Base-by-base conservation (phyloP, 352 stramenopile species). In the Phytophthora pinifolia region DNA sequence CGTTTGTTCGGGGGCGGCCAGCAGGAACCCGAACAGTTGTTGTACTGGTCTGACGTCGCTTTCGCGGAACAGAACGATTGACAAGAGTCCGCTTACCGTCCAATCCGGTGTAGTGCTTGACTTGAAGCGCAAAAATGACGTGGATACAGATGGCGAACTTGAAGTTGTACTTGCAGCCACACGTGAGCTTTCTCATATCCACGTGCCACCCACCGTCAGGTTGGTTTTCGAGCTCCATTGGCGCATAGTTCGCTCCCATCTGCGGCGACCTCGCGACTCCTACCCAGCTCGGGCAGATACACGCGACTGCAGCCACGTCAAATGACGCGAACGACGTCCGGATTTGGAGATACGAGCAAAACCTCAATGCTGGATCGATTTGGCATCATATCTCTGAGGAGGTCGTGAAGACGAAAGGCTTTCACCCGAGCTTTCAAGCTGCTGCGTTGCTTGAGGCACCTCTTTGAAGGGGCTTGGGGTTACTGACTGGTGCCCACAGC, bases 161-260 rank as follows among this genome's bases (percentile, higher is more conserved):
- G 49, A 58, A 44, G 38, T 58, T n/a, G n/a, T 58, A 44, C 50
- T 45, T 58, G 20, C 50, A 45, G 15, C 30, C 50, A 38, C 31
- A 58, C 15, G 50, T 22, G 6, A 34, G 33, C 20, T 9, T 42
- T 9, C 13, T 30, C 15, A 45, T 36, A 35, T 44, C 39, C 1
- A 50, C 39, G 10, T 18, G 6, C 30, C 18, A 50, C 2, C 50
- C 31, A 37, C 50, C 32, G 9, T 50, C 38, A 0, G 31, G 50
- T 32, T 58, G 39, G 0, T 14, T 18, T 36, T 36, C 20, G 2
- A 48, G 10, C 32, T 48, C 30, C 49, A 49, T 49, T 6, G 30
- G 1, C 0, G 30, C 38, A 10, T 57, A 43, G 13, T 57, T 57
- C 0, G 38, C 20, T 14, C 49, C 38, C 49, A 57, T 57, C 30